Conservation (phyloP, 192 early-diverging fungal genomes). For the Dispira parvispora region DNA sequence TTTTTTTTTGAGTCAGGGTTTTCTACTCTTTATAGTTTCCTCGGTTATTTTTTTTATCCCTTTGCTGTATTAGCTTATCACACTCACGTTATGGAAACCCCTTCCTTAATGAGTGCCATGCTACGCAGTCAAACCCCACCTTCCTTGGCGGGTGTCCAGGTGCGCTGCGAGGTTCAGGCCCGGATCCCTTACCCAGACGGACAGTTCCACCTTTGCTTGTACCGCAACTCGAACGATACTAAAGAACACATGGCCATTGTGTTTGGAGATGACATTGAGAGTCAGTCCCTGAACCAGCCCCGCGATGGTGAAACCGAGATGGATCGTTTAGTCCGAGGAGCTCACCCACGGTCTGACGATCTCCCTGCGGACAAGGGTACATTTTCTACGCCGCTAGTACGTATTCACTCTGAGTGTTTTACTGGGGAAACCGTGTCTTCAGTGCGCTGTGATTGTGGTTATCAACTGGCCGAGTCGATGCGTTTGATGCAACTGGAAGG, state of each 20-base stretch:
- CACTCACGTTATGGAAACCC: too few species aligned
- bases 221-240: slow-evolving; percentile 63
- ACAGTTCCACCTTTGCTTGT: slow-evolving; percentile 69
- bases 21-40: too few species aligned
- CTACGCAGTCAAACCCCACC: too few species aligned
- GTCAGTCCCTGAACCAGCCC: slow-evolving; percentile 41
- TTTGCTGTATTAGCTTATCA: too few species aligned
- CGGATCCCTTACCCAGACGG: slow-evolving; percentile 65
- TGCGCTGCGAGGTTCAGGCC: slow-evolving; percentile 47
- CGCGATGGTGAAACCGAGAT: slow-evolving; percentile 54
- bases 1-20: too few species aligned
- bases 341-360: slow-evolving; percentile 37
- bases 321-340: slow-evolving; percentile 69
- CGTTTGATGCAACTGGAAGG: slow-evolving; percentile 65
- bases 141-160: neutral
- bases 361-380: slow-evolving; percentile 24
- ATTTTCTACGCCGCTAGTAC: slow-evolving; percentile 44
- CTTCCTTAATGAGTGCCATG: too few species aligned
- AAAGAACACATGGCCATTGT: slow-evolving; percentile 93
- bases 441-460: slow-evolving; percentile 87
- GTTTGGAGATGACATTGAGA: slow-evolving; percentile 69
- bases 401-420: slow-evolving; percentile 95
- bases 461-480: slow-evolving; percentile 88
- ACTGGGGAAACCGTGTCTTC: slow-evolving; percentile 90
- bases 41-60: too few species aligned